phyloP scores from a whole-genome alignment of 1,284 basidiomycete species.

The Marasmius oreades region DNA sequence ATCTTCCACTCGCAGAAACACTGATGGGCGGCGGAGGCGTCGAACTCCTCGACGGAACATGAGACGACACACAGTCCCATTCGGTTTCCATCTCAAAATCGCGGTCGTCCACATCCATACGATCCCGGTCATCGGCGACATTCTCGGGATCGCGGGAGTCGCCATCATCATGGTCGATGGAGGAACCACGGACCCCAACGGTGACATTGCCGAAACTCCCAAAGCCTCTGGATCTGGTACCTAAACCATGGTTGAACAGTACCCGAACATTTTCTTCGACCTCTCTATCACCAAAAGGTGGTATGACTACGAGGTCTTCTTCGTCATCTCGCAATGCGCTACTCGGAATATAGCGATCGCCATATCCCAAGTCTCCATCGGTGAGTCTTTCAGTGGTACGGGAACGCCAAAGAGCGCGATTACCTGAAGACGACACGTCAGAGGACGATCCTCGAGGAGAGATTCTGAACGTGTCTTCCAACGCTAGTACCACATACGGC shows the following conservation, averaged over 20 bases:
- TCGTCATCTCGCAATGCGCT: constrained; percentile 32
- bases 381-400: not conserved
- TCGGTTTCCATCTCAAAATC: constrained; percentile 24
- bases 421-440: constrained; percentile 1
- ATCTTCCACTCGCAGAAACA: not conserved
- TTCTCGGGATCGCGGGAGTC: not conserved
- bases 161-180: constrained; percentile 28
- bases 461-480: constrained; percentile 57
- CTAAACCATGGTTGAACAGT: constrained; percentile 46
- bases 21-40: constrained; percentile 6
- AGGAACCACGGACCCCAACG: constrained; percentile 2
- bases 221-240: constrained; percentile 26
- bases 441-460: constrained; percentile 16
- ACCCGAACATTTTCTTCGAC: constrained; percentile 61
- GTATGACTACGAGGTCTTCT: constrained; percentile 49
- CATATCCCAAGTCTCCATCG: not conserved
- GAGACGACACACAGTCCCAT: constrained; percentile 25
- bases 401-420: not conserved
- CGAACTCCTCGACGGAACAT: constrained; percentile 24
- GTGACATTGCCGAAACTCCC: too few relatives aligned
- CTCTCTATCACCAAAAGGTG: constrained; percentile 51
- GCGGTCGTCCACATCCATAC: constrained; percentile 25
- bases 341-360: constrained; percentile 10
- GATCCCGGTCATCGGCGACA: not conserved
- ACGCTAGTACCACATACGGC: constrained; percentile 42